phyloP scores from a whole-genome alignment of 2,329 filamentous ascomycete species.

The Cytospora paraplurivora region DNA sequence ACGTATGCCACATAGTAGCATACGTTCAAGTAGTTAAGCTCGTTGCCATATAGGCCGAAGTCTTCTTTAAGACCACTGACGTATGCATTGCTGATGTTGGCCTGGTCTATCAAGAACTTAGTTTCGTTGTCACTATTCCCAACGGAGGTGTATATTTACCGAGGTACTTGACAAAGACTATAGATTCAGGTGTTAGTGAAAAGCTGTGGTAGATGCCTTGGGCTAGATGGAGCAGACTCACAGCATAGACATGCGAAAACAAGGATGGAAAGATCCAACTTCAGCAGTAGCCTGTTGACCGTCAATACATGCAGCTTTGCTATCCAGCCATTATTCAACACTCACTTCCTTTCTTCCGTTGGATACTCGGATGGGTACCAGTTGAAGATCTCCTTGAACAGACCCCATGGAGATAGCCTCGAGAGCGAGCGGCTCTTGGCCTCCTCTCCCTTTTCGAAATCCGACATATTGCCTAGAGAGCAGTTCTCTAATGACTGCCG shows the following conservation, averaged over 20 bases:
- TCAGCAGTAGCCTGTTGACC: conserved; percentile 36
- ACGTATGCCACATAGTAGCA: conserved; percentile 45
- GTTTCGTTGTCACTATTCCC: not conserved
- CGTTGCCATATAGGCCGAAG: conserved; percentile 41
- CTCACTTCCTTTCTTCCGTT: conserved; percentile 37
- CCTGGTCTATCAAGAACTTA: conserved; percentile 33
- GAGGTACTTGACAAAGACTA: conserved; percentile 40
- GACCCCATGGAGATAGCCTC: conserved; percentile 30
- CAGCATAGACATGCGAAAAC: conserved; percentile 40
- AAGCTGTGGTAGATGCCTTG: not conserved
- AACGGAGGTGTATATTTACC: conserved; percentile 28
- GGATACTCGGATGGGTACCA: conserved; percentile 40
- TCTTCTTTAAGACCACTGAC: conserved; percentile 45
- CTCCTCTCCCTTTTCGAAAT: not conserved
- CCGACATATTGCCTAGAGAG: conserved; percentile 1
- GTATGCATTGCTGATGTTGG: conserved; percentile 42
- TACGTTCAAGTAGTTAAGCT: conserved; percentile 45
- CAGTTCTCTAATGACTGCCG: not conserved
- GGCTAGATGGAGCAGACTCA: conserved; percentile 28
- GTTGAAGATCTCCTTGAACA: conserved; percentile 40
- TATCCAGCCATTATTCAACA: not conserved
- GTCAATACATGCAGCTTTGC: conserved; percentile 1
- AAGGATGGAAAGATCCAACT: conserved; percentile 39
- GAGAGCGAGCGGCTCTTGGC: not conserved
- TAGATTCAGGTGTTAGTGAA: not conserved